These are phyloP conservation scores for Pyricularia pennisetigena DNA, from an alignment of 2,329 filamentous ascomycete genomes.

Conservation along the genomic window DNA sequence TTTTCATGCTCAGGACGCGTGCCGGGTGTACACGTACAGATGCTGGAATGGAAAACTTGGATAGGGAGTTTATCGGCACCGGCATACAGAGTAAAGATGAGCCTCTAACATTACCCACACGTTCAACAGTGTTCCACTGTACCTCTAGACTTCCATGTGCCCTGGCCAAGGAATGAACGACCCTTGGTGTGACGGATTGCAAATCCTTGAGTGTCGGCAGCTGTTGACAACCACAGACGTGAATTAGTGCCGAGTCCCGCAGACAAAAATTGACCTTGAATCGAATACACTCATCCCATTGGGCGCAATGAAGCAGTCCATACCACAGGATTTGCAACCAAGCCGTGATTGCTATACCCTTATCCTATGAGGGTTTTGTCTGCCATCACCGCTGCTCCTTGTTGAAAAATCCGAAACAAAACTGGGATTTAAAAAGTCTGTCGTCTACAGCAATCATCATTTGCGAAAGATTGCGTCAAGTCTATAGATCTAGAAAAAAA, in stretches of 20 bases:
- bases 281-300: neutral
- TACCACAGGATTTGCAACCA: no score
- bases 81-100: no score
- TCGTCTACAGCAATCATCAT: neutral
- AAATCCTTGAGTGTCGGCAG: no score
- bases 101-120: no score
- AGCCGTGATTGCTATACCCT: neutral
- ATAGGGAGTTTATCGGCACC: no score
- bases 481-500: neutral
- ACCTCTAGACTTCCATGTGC: neutral
- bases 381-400: neutral
- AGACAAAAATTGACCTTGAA: neutral
- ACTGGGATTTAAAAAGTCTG: neutral
- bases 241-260: neutral
- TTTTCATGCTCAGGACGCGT: no score
- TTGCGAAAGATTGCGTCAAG: neutral
- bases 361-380: neutral
- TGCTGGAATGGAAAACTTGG: no score
- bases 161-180: neutral
- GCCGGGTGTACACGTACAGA: no score
- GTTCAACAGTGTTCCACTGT: no score
- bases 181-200: neutral
- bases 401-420: neutral
- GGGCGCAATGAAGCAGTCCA: neutral
- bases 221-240: no score